Conservation (phyloP, 2,329 filamentous ascomycete genomes). For the Botrytis deweyae region DNA sequence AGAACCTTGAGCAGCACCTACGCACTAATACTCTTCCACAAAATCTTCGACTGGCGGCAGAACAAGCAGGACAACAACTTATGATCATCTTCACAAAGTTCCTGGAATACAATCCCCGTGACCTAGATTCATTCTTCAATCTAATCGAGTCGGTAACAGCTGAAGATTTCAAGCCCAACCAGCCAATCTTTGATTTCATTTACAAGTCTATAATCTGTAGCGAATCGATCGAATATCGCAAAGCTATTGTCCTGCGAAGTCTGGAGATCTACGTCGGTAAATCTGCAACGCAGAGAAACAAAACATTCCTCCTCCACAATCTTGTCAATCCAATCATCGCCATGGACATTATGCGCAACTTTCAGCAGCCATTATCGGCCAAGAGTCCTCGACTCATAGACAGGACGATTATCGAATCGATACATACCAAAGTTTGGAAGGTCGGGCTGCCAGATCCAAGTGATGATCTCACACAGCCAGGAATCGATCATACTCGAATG, state of each 20-base stretch:
- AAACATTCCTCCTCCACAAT: conserved; percentile 88
- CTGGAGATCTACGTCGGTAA: conserved; percentile 83
- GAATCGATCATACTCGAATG: conserved; percentile 94
- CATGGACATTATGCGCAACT: conserved; percentile 84
- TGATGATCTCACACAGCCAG: conserved; percentile 79
- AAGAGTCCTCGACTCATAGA: conserved; percentile 76
- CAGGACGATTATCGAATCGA: conserved; percentile 79
- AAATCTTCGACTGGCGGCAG: conserved; percentile 75
- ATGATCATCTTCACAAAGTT: conserved; percentile 83
- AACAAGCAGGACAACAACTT: conserved; percentile 85
- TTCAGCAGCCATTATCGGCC: conserved; percentile 56
- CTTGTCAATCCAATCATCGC: conserved; percentile 95
- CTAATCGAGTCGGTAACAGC: conserved; percentile 81
- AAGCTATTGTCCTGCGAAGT: conserved; percentile 76
- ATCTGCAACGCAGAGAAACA: conserved; percentile 79
- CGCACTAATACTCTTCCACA: conserved; percentile 68
- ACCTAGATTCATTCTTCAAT: conserved; percentile 80
- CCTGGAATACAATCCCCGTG: conserved; percentile 69
- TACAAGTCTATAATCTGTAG: conserved; percentile 82
- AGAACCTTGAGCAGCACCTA: conserved; percentile 74
- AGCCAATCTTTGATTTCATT: conserved; percentile 76
- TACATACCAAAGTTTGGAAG: conserved; percentile 93
- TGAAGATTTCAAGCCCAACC: conserved; percentile 75
- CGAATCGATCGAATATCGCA: conserved; percentile 83
- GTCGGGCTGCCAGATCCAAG: conserved; percentile 77